Base-by-base conservation (phyloP, 225 moss, liverwort and hornwort genomes). In the Polytrichum formosum region DNA sequence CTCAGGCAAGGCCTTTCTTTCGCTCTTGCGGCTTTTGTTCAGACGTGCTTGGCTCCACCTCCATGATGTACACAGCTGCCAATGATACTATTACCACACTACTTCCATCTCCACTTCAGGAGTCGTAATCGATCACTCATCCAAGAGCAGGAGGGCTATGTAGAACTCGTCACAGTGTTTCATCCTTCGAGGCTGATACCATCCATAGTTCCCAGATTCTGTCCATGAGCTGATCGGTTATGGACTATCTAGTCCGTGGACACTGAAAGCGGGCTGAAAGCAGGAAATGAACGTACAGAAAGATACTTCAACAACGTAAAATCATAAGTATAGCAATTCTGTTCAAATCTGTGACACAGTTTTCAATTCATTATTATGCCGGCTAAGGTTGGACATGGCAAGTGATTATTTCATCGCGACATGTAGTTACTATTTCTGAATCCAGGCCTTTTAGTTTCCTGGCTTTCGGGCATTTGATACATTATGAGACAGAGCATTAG, bases 21-120 rank as follows among this genome's bases (percentile, higher is more conserved):
- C 64, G 70, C 6, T 67, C 77, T 7, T 99, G 94, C 73, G 98
- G 98, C 58, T 99, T 99, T 69, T 84, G 73, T 9, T 73, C 91
- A 25, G 98, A 99, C 71, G 37, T 82, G 23, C 72, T 94, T 63
- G 84, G 90, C 59, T 93, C 98, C 62, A 85, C 92, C 58, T 82
- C 89, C 7, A 99, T 99, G 98, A 88, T 92, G 83, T 99, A 94
- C 74, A 92, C 90, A 23, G 77, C 75, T 21, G 75, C 69, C 53
- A 65, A 60, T 25, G 29, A 35, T 10, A 64, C 55, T 33, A 63
- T 46, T 65, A 53, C 65, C 67, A 28, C 35, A 53, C 64, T 75
- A 59, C 63, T 77, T 26, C 76, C 79, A 53, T 72, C 74, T 58
- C 28, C 76, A 23, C 69, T 68, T 54, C 78, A 78, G 35, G 73